phyloP scores from a whole-genome alignment of 2,329 filamentous ascomycete species.

The Colletotrichum sp. region DNA sequence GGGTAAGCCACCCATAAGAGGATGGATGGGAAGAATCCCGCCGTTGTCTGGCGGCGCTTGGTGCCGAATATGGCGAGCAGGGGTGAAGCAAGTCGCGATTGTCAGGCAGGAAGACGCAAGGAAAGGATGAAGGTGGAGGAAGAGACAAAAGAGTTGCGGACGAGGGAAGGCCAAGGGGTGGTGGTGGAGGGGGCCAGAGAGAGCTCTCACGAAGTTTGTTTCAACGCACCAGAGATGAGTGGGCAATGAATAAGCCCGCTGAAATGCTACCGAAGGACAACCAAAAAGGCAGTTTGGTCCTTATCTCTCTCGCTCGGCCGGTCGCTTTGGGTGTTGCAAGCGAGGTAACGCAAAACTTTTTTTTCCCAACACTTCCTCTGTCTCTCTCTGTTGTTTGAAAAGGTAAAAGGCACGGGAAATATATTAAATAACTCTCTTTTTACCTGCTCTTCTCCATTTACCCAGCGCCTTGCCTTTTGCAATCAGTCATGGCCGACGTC shows the following conservation, averaged over 20 bases:
- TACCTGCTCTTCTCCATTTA: background rate
- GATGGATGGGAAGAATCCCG: background rate
- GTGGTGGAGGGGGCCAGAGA: background rate
- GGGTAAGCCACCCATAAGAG: background rate
- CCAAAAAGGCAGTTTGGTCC: background rate
- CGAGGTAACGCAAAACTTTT: background rate
- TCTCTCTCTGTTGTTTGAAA: background rate
- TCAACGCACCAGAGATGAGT: background rate
- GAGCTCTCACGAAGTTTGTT: slow-evolving; percentile 18
- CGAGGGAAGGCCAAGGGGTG: background rate
- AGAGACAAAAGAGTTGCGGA: background rate
- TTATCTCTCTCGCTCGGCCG: background rate
- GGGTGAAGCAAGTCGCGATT: background rate
- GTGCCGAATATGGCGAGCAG: background rate
- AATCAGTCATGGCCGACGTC: slow-evolving; percentile 16
- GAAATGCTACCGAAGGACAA: background rate
- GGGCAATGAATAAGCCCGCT: background rate
- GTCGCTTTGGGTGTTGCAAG: background rate
- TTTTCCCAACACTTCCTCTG: background rate
- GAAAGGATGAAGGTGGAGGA: background rate
- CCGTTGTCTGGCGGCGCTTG: background rate
- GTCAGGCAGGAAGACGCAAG: background rate
- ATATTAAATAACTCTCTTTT: background rate
- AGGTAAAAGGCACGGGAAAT: background rate
- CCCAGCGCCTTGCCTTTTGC: background rate